Percentiles rank a stretch among this genome's conserved stretches.
phyloP scores from a whole-genome alignment of 1,284 basidiomycete genomes.

The Tetrapyrgos nigripes region DNA sequence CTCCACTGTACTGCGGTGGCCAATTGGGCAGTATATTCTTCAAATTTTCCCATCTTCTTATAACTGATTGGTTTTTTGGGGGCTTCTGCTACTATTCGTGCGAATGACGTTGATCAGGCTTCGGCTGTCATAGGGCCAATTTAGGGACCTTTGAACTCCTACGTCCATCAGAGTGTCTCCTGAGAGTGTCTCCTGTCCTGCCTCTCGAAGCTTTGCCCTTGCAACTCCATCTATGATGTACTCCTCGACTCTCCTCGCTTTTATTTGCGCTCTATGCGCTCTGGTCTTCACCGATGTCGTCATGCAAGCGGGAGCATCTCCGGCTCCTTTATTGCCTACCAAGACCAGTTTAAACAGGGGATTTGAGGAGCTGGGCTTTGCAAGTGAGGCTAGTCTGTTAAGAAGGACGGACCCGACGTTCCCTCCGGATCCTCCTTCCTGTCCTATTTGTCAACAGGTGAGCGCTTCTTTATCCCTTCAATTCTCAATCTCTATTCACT shows the following conservation, averaged over 20 bases:
- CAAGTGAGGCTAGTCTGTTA: background rate
- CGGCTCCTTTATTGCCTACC: no score
- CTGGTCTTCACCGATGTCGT: background rate
- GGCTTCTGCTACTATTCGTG: no score
- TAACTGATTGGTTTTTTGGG: no score
- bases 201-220: background rate
- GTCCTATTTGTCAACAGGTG: slow-evolving; percentile 20
- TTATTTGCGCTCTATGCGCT: background rate
- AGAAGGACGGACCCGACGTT: slow-evolving; percentile 17
- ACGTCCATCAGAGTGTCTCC: background rate
- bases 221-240: background rate
- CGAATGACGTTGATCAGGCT: no score
- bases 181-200: background rate
- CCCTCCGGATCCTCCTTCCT: slow-evolving; percentile 19
- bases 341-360: background rate
- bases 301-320: background rate
- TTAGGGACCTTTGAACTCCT: background rate
- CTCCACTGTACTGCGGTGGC: no score
- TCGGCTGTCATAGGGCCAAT: background rate
- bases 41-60: no score
- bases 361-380: no score
- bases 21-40: no score
- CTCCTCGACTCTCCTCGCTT: background rate
- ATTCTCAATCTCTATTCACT: background rate
- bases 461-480: slow-evolving; percentile 1